A percentile compares a stretch with the other conserved stretches of the same genome.
phyloP scores from a whole-genome alignment of 2,329 filamentous ascomycete species.

The Plectosphaerella cucumerina region DNA sequence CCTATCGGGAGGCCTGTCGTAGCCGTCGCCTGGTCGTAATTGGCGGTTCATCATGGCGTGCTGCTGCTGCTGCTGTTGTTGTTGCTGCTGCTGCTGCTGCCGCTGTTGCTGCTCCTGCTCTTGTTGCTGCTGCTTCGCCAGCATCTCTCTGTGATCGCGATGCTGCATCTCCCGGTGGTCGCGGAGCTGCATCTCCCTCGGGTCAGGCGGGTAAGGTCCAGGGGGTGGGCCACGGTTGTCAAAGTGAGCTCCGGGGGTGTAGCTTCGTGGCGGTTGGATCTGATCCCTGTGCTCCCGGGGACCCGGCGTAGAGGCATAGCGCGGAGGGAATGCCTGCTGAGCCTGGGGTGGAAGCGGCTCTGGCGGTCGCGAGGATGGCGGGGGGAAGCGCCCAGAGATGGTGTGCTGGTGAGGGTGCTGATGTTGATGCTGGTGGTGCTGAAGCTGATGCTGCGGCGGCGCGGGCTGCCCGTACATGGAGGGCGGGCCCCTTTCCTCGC shows the following conservation, averaged over 20 bases:
- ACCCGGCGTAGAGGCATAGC: slow-evolving; percentile 39
- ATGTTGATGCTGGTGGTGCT: slow-evolving; percentile 14
- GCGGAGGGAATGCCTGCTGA: slow-evolving; percentile 30
- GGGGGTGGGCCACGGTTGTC: slow-evolving; percentile 36
- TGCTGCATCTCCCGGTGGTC: too few species aligned
- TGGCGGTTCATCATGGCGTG: slow-evolving; percentile 33
- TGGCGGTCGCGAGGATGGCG: slow-evolving; percentile 33
- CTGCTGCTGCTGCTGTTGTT: slow-evolving; percentile 8
- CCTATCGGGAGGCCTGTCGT: slow-evolving; percentile 36
- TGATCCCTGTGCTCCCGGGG: slow-evolving; percentile 38
- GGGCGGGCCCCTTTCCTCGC: slow-evolving; percentile 31
- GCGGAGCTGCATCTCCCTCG: slow-evolving; percentile 22
- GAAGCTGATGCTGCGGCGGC: slow-evolving; percentile 22
- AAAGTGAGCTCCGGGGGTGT: slow-evolving; percentile 38
- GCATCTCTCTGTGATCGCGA: slow-evolving; percentile 18
- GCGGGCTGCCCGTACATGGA: slow-evolving; percentile 25
- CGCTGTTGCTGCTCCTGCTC: slow-evolving; percentile 7
- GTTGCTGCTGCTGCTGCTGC: slow-evolving; percentile 1
- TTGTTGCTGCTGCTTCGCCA: too few species aligned
- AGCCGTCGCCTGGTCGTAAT: slow-evolving; percentile 38
- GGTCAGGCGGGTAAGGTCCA: slow-evolving; percentile 27
- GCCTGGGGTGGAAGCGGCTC: slow-evolving; percentile 36
- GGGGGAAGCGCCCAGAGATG: slow-evolving; percentile 30
- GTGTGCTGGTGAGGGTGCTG: slow-evolving; percentile 25
- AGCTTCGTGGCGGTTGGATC: slow-evolving; percentile 33